Evolutionary conservation across 2,329 filamentous ascomycete species (phyloP).

Genomic region (Zalaria sp.): DNA sequence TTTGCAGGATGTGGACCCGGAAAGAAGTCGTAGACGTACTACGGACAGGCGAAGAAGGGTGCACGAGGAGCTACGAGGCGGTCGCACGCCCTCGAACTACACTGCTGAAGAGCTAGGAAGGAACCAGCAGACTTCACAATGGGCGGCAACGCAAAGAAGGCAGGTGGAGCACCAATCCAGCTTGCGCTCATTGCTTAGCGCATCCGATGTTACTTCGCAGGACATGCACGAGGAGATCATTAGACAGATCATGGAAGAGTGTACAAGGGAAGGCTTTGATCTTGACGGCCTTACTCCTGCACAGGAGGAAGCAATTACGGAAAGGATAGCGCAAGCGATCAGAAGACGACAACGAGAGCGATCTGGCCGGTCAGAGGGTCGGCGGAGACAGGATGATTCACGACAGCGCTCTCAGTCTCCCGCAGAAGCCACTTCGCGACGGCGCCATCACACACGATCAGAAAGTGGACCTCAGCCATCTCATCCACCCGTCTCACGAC

Average conservation of each 20-base stretch:
- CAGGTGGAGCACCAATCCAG: conserved; percentile 83
- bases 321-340: conserved; percentile 81
- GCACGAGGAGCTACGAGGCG: neutral
- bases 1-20: conserved; percentile 45
- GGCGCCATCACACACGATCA: conserved; percentile 15
- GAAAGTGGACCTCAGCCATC: conserved; percentile 19
- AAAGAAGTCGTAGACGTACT: conserved; percentile 11
- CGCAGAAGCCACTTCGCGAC: neutral
- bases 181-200: conserved; percentile 68
- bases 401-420: neutral
- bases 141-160: conserved; percentile 18
- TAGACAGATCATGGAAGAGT: conserved; percentile 76
- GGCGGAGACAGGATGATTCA: neutral
- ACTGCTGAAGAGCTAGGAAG: conserved; percentile 17
- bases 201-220: conserved; percentile 59
- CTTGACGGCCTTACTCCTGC: conserved; percentile 71
- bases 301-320: conserved; percentile 80
- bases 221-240: conserved; percentile 82
- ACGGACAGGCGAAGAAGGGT: neutral
- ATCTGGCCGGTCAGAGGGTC: conserved; percentile 5
- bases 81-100: conserved; percentile 1
- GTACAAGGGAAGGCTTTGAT: conserved; percentile 75
- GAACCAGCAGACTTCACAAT: conserved; percentile 8
- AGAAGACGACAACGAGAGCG: conserved; percentile 35
- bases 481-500: conserved; percentile 30